Evolutionary conservation across 2,329 filamentous ascomycete species (phyloP).

Genomic region (Sclerotinia glacialis): DNA sequence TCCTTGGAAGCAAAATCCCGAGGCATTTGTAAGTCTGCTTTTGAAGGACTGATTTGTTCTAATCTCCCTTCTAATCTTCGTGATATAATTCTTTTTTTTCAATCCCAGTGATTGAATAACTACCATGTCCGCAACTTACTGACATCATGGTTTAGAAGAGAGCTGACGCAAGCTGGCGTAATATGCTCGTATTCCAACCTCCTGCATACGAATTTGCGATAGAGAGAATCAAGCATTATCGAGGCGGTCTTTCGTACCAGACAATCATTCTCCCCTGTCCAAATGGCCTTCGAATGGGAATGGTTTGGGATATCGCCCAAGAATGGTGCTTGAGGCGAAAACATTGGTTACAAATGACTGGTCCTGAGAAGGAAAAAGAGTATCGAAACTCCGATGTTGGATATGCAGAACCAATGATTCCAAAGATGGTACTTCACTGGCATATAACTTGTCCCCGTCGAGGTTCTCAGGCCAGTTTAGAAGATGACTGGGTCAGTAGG

Average conservation of each 20-base stretch:
- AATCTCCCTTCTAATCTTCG: not conserved
- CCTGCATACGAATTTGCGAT: conserved; percentile 9
- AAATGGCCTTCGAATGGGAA: conserved; percentile 20
- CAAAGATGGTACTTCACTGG: conserved; percentile 15
- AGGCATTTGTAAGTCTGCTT: conserved; percentile 15
- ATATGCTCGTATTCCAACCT: conserved; percentile 21
- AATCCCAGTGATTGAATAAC: not conserved
- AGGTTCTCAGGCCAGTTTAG: conserved; percentile 4
- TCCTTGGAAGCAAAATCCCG: conserved; percentile 13
- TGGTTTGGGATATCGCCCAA: conserved; percentile 21
- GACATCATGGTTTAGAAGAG: conserved; percentile 3
- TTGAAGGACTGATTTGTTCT: not conserved
- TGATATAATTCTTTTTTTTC: not conserved
- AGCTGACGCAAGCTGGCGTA: conserved; percentile 20
- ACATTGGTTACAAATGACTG: conserved; percentile 18
- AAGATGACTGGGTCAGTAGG: conserved; percentile 4
- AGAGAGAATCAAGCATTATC: conserved; percentile 2
- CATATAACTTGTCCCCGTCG: conserved; percentile 12
- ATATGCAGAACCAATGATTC: conserved; percentile 11
- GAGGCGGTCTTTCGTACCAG: not conserved
- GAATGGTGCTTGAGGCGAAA: conserved; percentile 19
- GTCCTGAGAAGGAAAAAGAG: not conserved
- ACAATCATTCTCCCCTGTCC: conserved; percentile 11
- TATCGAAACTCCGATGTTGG: not conserved
- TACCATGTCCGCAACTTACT: not conserved